Evolutionary conservation across 164 flowering plant genomes (phyloP), one percentile per base, ranked within the genome.

Genomic region (Litsea cubeba): DNA sequence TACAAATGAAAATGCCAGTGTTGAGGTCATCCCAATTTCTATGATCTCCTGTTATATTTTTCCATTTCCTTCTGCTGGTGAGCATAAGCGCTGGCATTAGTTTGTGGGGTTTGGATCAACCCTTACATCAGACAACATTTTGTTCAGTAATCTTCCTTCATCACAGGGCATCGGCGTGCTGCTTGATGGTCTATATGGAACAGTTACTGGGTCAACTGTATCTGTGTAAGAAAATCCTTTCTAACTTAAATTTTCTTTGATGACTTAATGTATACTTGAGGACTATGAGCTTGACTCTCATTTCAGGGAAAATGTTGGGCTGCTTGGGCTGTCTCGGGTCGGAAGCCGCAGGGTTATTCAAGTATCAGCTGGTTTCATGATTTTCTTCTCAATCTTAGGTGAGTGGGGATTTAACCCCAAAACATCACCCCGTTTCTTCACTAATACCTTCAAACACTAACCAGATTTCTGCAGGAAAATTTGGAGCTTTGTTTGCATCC

Each of bases 301-400:
- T 24, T 18, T 18, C 74, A 87, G 90, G 46, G 91, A 87, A 76
- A 87, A 85, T 83, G 87, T 89, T 57, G 95, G 90, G 71, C 87
- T 90, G 60, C 71, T 89, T 60, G 95, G 84, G 62, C 66, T 88
- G 69, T 84, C 95, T 6, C 80, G 90, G 28, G 85, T 84, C 72
- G 95, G 93, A 76, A 90, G 95, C 78, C 82, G 95, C 51, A 83
- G 91, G 54, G 88, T 85, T 0, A 66, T 88, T 40, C 88, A 90
- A 77, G 84, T 90, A 72, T 81, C 95, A 30, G 90, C 95, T 2
- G 86, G 77, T 3, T 90, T 89, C 77, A 89, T 90, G 95, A 74
- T 90, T 40, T 88, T 89, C 85, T 90, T 90, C 76, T 89, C 93
- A 63, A 72, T 89, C 25, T 71, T 90, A 28, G 95, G 95, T 88